A percentile compares a stretch with the other conserved stretches of the same genome.
Conservation (phyloP, 2,329 filamentous ascomycete species). For the Curvularia sp. region DNA sequence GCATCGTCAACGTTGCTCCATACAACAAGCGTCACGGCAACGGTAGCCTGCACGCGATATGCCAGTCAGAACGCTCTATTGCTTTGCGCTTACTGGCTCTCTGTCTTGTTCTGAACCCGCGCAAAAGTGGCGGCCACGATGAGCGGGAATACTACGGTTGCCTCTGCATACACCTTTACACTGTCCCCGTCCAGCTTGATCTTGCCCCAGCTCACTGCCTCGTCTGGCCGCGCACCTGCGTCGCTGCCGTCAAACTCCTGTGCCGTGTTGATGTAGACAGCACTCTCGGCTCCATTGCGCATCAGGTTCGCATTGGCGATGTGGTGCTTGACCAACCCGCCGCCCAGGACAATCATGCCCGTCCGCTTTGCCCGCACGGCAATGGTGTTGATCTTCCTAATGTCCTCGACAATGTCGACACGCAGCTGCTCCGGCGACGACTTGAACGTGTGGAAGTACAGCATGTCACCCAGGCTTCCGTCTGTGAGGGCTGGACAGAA, state of each 20-base stretch:
- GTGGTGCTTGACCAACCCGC: conserved; percentile 96
- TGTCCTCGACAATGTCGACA: conserved; percentile 92
- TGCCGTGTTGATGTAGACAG: conserved; percentile 96
- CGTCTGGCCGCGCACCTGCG: conserved; percentile 91
- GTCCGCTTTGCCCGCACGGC: conserved; percentile 84
- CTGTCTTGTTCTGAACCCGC: conserved; percentile 28
- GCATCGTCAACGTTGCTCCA: conserved; percentile 25
- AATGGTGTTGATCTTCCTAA: conserved; percentile 90
- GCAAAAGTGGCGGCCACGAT: conserved; percentile 73
- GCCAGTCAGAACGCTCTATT: background rate
- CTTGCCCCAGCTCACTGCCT: conserved; percentile 98
- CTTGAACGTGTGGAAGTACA: conserved; percentile 98
- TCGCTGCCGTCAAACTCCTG: conserved; percentile 98
- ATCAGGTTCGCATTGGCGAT: conserved; percentile 98
- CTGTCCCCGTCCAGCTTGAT: conserved; percentile 87
- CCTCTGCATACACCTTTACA: conserved; percentile 81
- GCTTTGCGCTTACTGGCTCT: background rate
- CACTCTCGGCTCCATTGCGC: conserved; percentile 95
- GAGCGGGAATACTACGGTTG: conserved; percentile 70
- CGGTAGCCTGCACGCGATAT: background rate
- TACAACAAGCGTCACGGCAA: conserved; percentile 6
- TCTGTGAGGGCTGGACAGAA: conserved; percentile 97
- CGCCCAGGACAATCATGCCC: conserved; percentile 94
- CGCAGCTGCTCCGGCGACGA: conserved; percentile 79
- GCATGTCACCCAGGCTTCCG: conserved; percentile 94